phyloP scores from a whole-genome alignment of 495 filamentous ascomycete species.

The Elaphomyces granulatus region DNA sequence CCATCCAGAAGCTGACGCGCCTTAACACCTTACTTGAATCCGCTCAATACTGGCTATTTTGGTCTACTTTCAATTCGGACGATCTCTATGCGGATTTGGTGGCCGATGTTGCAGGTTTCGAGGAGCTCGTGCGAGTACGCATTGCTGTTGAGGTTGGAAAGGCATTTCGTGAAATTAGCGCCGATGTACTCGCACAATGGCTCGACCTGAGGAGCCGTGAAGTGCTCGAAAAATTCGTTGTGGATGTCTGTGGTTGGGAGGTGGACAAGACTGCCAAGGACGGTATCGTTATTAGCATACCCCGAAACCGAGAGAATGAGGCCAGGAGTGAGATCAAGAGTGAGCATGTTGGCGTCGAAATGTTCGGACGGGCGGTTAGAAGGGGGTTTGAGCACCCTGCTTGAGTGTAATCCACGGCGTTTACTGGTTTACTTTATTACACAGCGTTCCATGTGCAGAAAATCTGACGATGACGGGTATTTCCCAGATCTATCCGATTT shows the following conservation, averaged over 20 bases:
- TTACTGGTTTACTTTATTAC: too few species aligned
- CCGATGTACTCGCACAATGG: constrained; percentile 69
- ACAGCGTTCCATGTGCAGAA: too few species aligned
- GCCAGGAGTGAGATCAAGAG: constrained; percentile 90
- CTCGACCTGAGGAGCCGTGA: constrained; percentile 58
- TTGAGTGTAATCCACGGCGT: too few species aligned
- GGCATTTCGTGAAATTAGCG: constrained; percentile 68
- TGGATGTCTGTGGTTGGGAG: constrained; percentile 77
- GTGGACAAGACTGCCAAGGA: constrained; percentile 35
- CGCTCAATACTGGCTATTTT: constrained; percentile 82
- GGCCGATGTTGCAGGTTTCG: constrained; percentile 88
- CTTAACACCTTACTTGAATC: constrained; percentile 76
- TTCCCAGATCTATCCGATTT: too few species aligned
- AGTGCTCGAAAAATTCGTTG: constrained; percentile 65
- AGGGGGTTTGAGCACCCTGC: constrained; percentile 84
- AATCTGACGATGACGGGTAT: too few species aligned
- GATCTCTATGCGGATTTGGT: constrained; percentile 93
- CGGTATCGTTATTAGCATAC: constrained; percentile 51
- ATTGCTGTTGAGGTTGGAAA: constrained; percentile 85
- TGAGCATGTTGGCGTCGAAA: constrained; percentile 64
- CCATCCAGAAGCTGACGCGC: constrained; percentile 71
- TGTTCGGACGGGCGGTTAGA: constrained; percentile 80
- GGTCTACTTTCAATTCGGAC: constrained; percentile 80
- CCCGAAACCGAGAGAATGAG: constrained; percentile 96
- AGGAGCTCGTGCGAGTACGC: constrained; percentile 84